Base-by-base conservation (phyloP, 2,329 filamentous ascomycete species). In the Trichoderma asperellum region DNA sequence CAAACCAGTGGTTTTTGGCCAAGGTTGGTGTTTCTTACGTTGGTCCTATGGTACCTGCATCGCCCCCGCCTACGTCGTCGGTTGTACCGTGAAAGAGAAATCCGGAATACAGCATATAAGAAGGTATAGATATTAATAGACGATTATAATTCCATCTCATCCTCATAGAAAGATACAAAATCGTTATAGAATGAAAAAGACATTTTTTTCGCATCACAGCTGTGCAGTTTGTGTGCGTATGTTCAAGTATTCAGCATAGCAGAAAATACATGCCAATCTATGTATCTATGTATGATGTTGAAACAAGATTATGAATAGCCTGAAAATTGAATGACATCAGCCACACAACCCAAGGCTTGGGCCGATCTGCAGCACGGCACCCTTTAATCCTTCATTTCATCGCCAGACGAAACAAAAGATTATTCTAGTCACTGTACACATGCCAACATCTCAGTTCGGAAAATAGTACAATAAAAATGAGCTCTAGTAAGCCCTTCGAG, bases 401-500 rank as follows among this genome's bases (percentile, higher is more conserved):
- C 1, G 34, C 34, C 34, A 47, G 40, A 61, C 18, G 14, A 14
- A 40, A 43, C 2, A n/a, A 43, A n/a, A 43, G 18, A 40, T 1
- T 18, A 43, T n/a, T 16, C 5, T 6, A 12, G 49, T 10, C 21
- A 2, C 24, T 7, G 6, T 29, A 27, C 27, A 10, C 40, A 12
- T 16, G 5, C 1, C 24, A 53, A 7, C 10, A 53, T 7, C 16
- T 1, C 8, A 14, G 10, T 2, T 1, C 2, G 21, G 24, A 5
- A 5, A 12, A 18, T 4, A 40, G 3, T 18, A 21, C 5, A n/a
- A 43, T 12, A 14, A 35, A n/a, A 2, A 58, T 66, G 63, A 14
- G 11, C 7, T 21, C 27, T 5, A 5, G n/a, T 11, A 21, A 21
- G 24, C 10, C 18, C n/a, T 77, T 74, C 69, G 72, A 79, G 16